Evolutionary conservation across 2,329 filamentous ascomycete genomes (phyloP), one percentile per base, ranked within the genome.

Genomic region (Elsinoe arachidis): DNA sequence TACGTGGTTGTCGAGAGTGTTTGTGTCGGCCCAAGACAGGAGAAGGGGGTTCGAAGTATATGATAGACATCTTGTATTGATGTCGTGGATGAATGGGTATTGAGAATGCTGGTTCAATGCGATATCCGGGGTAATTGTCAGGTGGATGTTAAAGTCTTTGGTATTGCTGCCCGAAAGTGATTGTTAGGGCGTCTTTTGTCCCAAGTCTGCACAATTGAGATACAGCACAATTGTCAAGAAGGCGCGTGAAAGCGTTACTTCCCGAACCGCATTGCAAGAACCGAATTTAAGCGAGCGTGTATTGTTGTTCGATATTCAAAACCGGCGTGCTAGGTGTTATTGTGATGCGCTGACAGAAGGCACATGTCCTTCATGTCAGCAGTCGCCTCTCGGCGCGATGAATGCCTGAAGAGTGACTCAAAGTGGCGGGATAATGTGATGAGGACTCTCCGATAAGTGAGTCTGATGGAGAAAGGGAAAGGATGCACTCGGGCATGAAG

Each of bases 31-130:
- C 5, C 26, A 49, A n/a, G 17, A 21, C 14, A 7, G 17, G 30
- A 12, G 17, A 49, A 11, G 5, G 30, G 3, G 41, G 41, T 12
- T 38, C 41, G 17, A 38, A 35, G 23, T 43, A 15, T 33, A 56
- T 35, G 34, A 34, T 9, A 30, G 43, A 56, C 39, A 49, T 46
- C 12, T 5, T 34, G 30, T 49, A 46, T 47, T 49, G 41, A 38
- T 56, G 30, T 37, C 33, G 54, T 23, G 3, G n/a, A 46, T 56
- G 54, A 34, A 55, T 55, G 52, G 35, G 52, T 39, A 46, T 43
- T 55, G 53, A 39, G 6, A 44, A 55, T 55, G 19, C 49, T 35
- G 33, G 30, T 10, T 15, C 10, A 35, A 51, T 51, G 19, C 6
- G 21, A 51, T 51, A 30, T 15, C 34, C 46, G 12, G 26, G n/a